phyloP scores from a whole-genome alignment of 352 stramenopile species.

The Phytophthora sp. region DNA sequence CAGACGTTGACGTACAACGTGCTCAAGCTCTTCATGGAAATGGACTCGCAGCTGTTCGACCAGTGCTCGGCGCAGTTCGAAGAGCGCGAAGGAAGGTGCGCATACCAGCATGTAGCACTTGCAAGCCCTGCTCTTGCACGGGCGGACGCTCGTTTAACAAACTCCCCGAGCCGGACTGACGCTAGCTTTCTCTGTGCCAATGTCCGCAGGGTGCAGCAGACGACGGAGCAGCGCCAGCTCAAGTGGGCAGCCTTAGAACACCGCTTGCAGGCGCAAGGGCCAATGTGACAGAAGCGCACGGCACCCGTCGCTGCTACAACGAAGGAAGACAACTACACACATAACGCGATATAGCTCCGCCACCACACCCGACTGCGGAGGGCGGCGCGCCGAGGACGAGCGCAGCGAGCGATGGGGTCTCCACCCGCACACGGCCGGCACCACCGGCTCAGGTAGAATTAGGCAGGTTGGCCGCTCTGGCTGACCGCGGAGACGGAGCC shows the following conservation, averaged over 20 bases:
- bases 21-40: constrained; percentile 83
- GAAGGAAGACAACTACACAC: constrained; percentile 25
- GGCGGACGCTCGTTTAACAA: constrained; percentile 11
- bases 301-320: constrained; percentile 4
- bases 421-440: constrained; percentile 4
- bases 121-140: constrained; percentile 15
- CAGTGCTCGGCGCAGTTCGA: constrained; percentile 65
- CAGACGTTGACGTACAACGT: constrained; percentile 90
- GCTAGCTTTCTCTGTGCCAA: background rate
- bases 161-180: background rate
- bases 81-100: constrained; percentile 64
- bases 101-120: background rate
- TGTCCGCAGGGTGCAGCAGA: constrained; percentile 36
- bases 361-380: constrained; percentile 9
- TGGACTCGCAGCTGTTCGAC: constrained; percentile 91
- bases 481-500: constrained; percentile 13
- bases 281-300: constrained; percentile 25
- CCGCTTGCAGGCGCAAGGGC: constrained; percentile 42
- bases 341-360: constrained; percentile 11
- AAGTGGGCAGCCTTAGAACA: constrained; percentile 61
- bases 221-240: constrained; percentile 50
- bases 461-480: constrained; percentile 14
- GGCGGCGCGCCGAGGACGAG: constrained; percentile 3
- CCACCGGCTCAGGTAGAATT: constrained; percentile 22
- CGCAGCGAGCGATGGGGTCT: constrained; percentile 7